Percentiles rank a stretch among this genome's conserved stretches.
Evolutionary conservation across 75 land plant genomes (phyloP).

Genomic region (Ceratopteris richardii): DNA sequence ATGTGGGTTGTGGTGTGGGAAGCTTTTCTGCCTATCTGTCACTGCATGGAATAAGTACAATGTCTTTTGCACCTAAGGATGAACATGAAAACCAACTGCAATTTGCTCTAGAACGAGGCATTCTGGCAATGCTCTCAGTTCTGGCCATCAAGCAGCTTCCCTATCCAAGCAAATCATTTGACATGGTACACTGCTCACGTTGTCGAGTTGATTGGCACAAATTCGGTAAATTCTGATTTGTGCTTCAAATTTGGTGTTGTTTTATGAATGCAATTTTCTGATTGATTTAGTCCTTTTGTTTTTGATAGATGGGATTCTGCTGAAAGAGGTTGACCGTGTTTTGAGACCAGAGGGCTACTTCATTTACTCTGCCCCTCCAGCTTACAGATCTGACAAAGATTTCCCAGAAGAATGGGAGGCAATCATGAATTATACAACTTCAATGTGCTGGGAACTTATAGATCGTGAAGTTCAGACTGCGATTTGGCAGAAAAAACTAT

Average conservation of each 20-base stretch:
- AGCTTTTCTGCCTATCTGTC: constrained; percentile 77
- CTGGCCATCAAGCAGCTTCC: constrained; percentile 68
- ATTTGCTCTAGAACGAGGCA: constrained; percentile 83
- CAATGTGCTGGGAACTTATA: constrained; percentile 84
- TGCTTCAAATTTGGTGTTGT: neutral
- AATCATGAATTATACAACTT: constrained; percentile 44
- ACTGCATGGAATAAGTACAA: constrained; percentile 57
- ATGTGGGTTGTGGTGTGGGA: constrained; percentile 91
- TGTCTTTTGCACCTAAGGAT: constrained; percentile 94
- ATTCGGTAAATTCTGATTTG: constrained; percentile 39
- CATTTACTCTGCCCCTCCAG: constrained; percentile 87
- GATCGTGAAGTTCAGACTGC: constrained; percentile 76
- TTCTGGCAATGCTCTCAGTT: constrained; percentile 77
- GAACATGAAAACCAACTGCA: constrained; percentile 91
- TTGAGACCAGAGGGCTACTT: constrained; percentile 67
- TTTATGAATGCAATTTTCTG: neutral
- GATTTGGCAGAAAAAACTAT: constrained; percentile 58
- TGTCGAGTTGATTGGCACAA: constrained; percentile 95
- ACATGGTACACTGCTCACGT: constrained; percentile 85
- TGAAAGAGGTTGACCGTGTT: constrained; percentile 68
- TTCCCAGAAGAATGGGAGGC: constrained; percentile 62
- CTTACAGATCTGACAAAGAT: constrained; percentile 73
- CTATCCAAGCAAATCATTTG: constrained; percentile 62
- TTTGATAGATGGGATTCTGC: constrained; percentile 66
- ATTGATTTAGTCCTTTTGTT: neutral